Base-by-base conservation (phyloP, 2,329 filamentous ascomycete species). In the Fusarium sterilihyphosum region DNA sequence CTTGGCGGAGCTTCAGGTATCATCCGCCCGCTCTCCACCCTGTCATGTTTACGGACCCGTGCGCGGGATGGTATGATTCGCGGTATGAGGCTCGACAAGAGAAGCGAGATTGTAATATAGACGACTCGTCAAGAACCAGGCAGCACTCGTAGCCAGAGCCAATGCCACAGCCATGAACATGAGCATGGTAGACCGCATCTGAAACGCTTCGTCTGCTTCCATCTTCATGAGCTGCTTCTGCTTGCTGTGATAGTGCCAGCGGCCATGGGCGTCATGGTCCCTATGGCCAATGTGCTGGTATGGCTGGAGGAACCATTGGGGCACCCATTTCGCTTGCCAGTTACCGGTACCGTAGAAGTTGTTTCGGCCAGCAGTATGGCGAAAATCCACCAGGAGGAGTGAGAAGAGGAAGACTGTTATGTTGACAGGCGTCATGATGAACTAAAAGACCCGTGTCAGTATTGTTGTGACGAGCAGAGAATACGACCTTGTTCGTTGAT, bases 391-490 rank as follows among this genome's bases (percentile, higher is more conserved):
- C 59, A 92, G 81, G 78, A 87, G 86, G 52, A 93, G 87, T 5
- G 91, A 93, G 73, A 93, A 52, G 47, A 94, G 80, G 82, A 93
- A 93, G 29, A 90, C 88, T 58, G 90, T 84, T 79, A 93, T 89
- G 73, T 90, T 86, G 70, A 93, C 74, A 13, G 92, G 91, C 1
- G 90, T 92, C 82, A 92, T 85, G 74, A 93, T 74, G 26, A 70
- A 43, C 67, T 85, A 62, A 88, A 65, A 41, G 44, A 37, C 33
- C 31, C 31, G 22, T 62, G 74, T 77, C 46, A 75, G 65, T 52
- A 47, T 35, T 49, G 24, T n/a, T 47, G 44, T 9, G 16, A 43
- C 26, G 16, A 44, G 38, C 61, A 33, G 41, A 31, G 24, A 52
- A 33, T 35, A 38, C n/a, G 29, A 24, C 50, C 40, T 31, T 33